phyloP scores from a whole-genome alignment of 202 grass and related monocot genomes.

The Hordeum pubiflorum region DNA sequence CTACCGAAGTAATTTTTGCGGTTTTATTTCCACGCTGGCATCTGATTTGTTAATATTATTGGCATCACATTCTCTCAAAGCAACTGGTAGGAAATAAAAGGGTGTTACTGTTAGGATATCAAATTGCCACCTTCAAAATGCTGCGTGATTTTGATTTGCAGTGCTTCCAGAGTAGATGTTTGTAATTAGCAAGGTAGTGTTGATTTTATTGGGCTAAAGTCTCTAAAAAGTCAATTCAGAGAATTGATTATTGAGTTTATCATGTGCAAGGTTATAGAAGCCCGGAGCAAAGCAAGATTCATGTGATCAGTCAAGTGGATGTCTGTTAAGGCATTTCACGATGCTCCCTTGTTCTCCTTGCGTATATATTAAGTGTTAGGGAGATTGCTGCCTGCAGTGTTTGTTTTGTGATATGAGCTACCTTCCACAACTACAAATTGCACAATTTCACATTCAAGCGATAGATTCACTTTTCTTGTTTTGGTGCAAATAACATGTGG shows the following conservation, averaged over 20 bases:
- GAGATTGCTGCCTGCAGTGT: not conserved
- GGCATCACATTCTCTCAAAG: not conserved
- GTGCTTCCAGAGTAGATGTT: not conserved
- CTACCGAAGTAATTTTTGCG: not conserved
- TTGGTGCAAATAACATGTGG: not conserved
- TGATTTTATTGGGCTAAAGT: not conserved
- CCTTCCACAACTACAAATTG: not conserved
- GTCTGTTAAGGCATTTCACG: not conserved
- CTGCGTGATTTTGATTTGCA: conserved; percentile 14
- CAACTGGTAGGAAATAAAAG: not conserved
- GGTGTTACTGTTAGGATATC: not conserved
- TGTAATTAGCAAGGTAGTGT: not conserved
- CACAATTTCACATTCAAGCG: not conserved
- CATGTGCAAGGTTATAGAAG: conserved; percentile 7
- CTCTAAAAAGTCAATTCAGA: conserved; percentile 7
- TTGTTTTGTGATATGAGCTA: not conserved
- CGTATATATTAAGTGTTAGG: not conserved
- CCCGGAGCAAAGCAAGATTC: conserved; percentile 22
- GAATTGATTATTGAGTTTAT: conserved; percentile 11
- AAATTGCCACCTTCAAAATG: not conserved
- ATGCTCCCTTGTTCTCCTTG: not conserved
- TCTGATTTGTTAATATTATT: not conserved
- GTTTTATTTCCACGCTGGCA: too few relatives aligned
- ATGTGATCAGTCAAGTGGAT: conserved; percentile 15
- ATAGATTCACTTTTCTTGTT: not conserved